Evolutionary conservation across 768 basidiomycete species (phyloP), one percentile per base, ranked within the genome.

Genomic region (Leccinum incarnatum): DNA sequence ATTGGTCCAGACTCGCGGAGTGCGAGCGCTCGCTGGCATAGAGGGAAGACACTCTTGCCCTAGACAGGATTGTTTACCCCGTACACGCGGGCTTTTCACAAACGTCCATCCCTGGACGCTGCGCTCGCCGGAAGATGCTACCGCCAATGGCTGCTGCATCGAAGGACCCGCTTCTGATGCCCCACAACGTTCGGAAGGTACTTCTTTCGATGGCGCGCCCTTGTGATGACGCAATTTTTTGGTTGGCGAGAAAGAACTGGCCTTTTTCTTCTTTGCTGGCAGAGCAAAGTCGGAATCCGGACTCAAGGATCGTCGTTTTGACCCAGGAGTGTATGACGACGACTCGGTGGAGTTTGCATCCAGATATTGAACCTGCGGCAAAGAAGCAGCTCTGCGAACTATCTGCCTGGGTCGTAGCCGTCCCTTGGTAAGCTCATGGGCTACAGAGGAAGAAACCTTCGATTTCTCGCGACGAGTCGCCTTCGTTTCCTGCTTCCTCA

Each of bases 1-100:
- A 10, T 61, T 66, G 10, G 69, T 63, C 73, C 72, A 72, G 19
- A 68, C 63, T 37, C 73, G 61, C 17, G 71, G 71, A 34, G 27
- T 29, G 17, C 11, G 42, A 37, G 54, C 32, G 40, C 55, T 51
- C 0, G 63, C 42, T 40, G 47, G 48, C 4, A 29, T 17, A 14
- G 47, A 3, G 14, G n/a, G 32, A 7, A 5, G 5, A 15, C 12
- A 5, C 4, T 54, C 55, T 14, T 17, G 34, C 19, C n/a, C 51
- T 36, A 1, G 23, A 9, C 29, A 14, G 0, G 27, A 25, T 4
- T 21, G 27, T 45, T 40, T 46, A 27, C 27, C 52, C 21, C 52
- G 53, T 2, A 40, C n/a, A 42, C 27, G 40, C 15, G 50, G 32
- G 15, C 51, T 51, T 32, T 54, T 54, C 34, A 68, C 56, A 51